Evolutionary conservation across 108 stramenopile species (phyloP).

Genomic region (Aurantiochytrium sp.): DNA sequence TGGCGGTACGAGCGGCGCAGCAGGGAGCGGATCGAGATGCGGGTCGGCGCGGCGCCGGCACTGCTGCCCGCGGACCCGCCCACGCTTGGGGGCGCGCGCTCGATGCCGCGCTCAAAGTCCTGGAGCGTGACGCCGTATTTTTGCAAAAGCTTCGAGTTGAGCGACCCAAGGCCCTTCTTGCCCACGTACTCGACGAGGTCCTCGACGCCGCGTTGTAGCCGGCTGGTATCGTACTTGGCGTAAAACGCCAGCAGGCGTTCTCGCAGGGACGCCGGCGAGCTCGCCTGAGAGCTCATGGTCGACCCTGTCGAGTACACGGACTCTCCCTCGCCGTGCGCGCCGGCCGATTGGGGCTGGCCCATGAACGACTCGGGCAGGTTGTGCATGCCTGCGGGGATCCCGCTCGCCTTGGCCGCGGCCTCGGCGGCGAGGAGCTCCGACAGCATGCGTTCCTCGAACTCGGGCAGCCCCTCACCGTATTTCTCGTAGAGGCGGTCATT

Average conservation of each 20-base stretch:
- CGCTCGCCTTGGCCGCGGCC: not conserved
- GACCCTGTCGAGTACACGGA: not conserved
- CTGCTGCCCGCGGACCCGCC: not conserved
- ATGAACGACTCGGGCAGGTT: constrained; percentile 24
- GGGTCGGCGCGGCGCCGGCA: not conserved
- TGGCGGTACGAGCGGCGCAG: not conserved
- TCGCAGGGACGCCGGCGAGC: not conserved
- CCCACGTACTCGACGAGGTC: not conserved
- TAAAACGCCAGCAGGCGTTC: not conserved
- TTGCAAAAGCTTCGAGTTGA: not conserved
- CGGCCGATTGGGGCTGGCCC: not conserved
- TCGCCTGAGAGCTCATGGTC: not conserved
- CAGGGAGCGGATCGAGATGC: not conserved
- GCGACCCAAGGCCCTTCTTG: not conserved
- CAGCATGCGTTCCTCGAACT: not conserved
- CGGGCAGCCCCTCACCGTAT: not conserved
- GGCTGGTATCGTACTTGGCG: not conserved
- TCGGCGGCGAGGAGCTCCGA: not conserved
- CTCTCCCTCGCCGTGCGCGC: not conserved
- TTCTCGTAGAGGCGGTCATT: not conserved
- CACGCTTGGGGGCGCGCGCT: not conserved
- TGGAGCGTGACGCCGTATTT: constrained; percentile 3
- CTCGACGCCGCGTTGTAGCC: not conserved
- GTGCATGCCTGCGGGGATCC: not conserved
- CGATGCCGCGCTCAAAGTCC: not conserved